A percentile compares a stretch with the other conserved stretches of the same genome.
phyloP scores from a whole-genome alignment of 2,329 filamentous ascomycete genomes.

The Cladosporium sp. region DNA sequence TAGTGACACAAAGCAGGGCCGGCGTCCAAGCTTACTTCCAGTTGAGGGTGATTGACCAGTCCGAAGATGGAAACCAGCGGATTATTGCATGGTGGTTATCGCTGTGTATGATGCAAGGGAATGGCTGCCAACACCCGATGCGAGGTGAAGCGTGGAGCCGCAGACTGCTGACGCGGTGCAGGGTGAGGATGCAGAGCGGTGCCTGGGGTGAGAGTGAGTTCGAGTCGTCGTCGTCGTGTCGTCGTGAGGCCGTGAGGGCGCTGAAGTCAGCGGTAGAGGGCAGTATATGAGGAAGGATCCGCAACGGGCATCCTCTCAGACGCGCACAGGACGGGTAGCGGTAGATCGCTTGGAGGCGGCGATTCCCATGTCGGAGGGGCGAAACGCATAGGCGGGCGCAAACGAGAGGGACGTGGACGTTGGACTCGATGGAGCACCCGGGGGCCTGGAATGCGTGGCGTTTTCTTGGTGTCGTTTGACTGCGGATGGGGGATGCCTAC shows the following conservation, averaged over 20 bases:
- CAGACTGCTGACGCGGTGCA: constrained; percentile 9
- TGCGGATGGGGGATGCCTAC: constrained; percentile 9
- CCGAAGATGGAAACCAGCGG: constrained; percentile 17
- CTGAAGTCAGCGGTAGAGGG: constrained; percentile 5
- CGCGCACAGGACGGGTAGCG: constrained; percentile 18
- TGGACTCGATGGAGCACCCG: constrained; percentile 12
- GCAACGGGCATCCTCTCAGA: constrained; percentile 12
- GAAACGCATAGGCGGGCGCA: constrained; percentile 19
- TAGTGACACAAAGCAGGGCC: constrained; percentile 20
- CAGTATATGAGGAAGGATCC: constrained; percentile 18
- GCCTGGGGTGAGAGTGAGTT: neutral
- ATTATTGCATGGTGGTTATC: constrained; percentile 21
- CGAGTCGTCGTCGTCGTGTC: neutral
- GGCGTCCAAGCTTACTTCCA: constrained; percentile 19
- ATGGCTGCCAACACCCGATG: constrained; percentile 18
- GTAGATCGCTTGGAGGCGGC: constrained; percentile 18
- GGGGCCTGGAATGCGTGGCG: constrained; percentile 21
- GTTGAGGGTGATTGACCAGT: constrained; percentile 20
- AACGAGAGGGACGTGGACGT: constrained; percentile 7
- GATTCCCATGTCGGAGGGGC: constrained; percentile 11
- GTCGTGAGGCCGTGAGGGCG: neutral
- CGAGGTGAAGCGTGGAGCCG: constrained; percentile 16
- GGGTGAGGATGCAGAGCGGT: neutral
- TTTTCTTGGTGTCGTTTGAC: neutral
- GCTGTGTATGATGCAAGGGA: constrained; percentile 21